Evolutionary conservation across 306 rosid genomes (phyloP), one percentile per base, ranked within the genome.

Genomic region (Cotoneaster glaucophyllus): DNA sequence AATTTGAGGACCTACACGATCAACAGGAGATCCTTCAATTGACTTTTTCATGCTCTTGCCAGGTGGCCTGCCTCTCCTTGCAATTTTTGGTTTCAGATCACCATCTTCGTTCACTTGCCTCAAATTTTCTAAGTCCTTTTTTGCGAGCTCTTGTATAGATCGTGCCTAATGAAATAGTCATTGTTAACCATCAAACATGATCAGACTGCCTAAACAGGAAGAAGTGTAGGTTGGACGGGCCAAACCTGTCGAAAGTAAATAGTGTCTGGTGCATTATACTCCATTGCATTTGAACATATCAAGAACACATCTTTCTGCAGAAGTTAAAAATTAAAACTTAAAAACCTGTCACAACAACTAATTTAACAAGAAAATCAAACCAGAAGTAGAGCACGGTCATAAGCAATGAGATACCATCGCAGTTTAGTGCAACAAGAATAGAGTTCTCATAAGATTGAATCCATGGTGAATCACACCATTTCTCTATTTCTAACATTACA

Each of bases 211-310:
- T 65, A 34, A 71, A 48, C 56, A 3, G 21, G 28, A 64, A 44
- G 25, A 52, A 31, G 57, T 24, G 76, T 43, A 67, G 73, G 69
- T 71, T 82, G 63, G 77, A 62, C 22, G 58, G 78, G 29, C 21
- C 81, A 73, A 78, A 94, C 98, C 98, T 94, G 98, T 65, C 98
- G 89, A 64, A 86, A 84, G 84, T 88, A 94, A 56, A 92, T 86
- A 22, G 98, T 90, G 80, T 90, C 96, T 11, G 89, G 37, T 56
- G 91, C 85, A 78, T 95, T 95, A 66, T 95, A 92, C 80, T 87
- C 88, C 98, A 92, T 95, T 29, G 96, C 98, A 84, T 95, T 95
- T 77, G 97, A 86, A 84, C 93, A 92, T 83, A 95, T 87, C 86
- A 95, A 85, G 74, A 88, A 73, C 78, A 90, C 91, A 12, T 95